Evolutionary conservation across 352 stramenopile genomes (phyloP), one percentile per base, ranked within the genome.

Genomic region (Pelagophyceae sp.): DNA sequence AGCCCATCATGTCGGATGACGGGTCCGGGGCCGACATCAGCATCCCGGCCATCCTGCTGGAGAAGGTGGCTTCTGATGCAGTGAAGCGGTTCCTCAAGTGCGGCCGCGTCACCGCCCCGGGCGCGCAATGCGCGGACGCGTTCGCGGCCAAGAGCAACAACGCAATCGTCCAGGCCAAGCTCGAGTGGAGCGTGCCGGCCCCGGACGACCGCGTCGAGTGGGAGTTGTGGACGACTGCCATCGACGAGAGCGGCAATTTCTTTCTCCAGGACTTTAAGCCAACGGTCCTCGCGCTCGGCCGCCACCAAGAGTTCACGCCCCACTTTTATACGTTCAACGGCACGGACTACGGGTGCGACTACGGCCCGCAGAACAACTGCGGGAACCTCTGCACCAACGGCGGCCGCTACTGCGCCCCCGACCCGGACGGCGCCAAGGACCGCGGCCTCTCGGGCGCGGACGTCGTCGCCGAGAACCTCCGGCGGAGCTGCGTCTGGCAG

Each of bases 351-450:
- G 90, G 92, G 23, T 99, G 95, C 85, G 85, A 93, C 77, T 6
- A 33, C 58, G 32, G 32, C 17, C 58, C 17, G 58, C 85, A 88
- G 38, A 78, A 90, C 35, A 83, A 91, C 45, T 98, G 94, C 82
- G 93, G 91, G 77, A 97, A 96, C 82, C 92, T 98, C 80, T 99
- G 95, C 82, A 92, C 96, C 31, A 99, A 98, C 86, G 91, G 94
- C 78, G 95, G 95, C 23, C 89, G 94, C 69, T 99, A 99, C 84
- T 99, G 95, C 84, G 87, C 96, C 35, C 87, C 95, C 51, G 95
- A 98, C 75, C 94, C 95, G 45, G 96, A 98, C 84, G 93, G 97
- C 80, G 90, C 98, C 79, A 88, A 92, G 45, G 88, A 95, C 38
- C 82, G 82, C 19, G 94, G 95, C 54, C 90, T 96, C 17, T 96